Conservation (phyloP, 2,329 filamentous ascomycete genomes). For the Microdochium paspali region DNA sequence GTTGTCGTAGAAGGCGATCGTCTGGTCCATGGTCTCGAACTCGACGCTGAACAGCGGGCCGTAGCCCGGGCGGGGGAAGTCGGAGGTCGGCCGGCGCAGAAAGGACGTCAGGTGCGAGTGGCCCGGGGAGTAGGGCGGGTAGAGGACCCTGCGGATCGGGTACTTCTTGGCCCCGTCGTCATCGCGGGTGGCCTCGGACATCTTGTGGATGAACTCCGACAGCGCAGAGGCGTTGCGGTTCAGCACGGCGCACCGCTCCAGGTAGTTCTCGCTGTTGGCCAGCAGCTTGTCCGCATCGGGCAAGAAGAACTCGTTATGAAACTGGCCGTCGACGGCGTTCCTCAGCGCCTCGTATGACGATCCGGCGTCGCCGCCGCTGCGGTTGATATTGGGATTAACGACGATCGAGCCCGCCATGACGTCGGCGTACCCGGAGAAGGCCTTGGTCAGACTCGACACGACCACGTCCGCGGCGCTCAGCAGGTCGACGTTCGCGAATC, state of each 20-base stretch:
- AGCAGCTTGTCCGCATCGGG: conserved; percentile 35
- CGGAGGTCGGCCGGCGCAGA: conserved; percentile 26
- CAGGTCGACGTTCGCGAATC: conserved; percentile 40
- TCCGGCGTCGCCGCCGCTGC: too few species aligned
- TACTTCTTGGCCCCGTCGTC: too few species aligned
- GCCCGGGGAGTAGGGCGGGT: conserved; percentile 25
- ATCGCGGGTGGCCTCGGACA: conserved; percentile 19
- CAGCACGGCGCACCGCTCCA: conserved; percentile 24
- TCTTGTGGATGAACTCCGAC: conserved; percentile 25
- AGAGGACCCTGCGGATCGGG: conserved; percentile 29
- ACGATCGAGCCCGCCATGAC: conserved; percentile 12
- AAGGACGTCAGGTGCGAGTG: conserved; percentile 10
- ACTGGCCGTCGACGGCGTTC: conserved; percentile 13
- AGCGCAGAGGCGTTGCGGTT: conserved; percentile 35
- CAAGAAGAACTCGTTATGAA: conserved; percentile 35
- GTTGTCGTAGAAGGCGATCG: conserved; percentile 38
- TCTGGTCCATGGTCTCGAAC: conserved; percentile 28
- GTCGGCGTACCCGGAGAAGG: conserved; percentile 46
- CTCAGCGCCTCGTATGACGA: conserved; percentile 8
- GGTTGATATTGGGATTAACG: conserved; percentile 10
- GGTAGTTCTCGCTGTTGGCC: conserved; percentile 32
- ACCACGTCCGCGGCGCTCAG: conserved; percentile 37
- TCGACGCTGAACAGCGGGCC: conserved; percentile 45
- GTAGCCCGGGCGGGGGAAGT: conserved; percentile 39
- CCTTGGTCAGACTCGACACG: conserved; percentile 38